These are phyloP conservation scores for Aspergillus melleus DNA, from an alignment of 2,329 filamentous ascomycete species.

Conservation along the genomic window DNA sequence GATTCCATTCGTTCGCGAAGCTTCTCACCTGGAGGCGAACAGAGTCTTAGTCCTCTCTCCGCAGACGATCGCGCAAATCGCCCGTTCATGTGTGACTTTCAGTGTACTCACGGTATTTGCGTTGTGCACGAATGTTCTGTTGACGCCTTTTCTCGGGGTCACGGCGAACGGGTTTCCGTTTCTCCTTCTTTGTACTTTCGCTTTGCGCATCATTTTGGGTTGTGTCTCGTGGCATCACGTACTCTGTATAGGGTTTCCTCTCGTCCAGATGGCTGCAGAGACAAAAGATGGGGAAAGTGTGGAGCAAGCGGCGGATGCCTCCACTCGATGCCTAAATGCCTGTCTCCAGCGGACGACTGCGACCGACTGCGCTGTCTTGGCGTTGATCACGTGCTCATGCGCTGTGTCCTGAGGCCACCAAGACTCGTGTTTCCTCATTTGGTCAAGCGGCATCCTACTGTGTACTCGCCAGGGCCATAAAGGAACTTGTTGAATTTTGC, in stretches of 20 bases:
- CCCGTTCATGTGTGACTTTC: not conserved
- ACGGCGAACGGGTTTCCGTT: slow-evolving; percentile 23
- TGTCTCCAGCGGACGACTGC: too few species aligned
- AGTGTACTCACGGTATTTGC: slow-evolving; percentile 18
- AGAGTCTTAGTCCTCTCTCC: not conserved
- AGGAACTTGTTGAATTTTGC: too few species aligned
- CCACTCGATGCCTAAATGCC: too few species aligned
- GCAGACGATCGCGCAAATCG: not conserved
- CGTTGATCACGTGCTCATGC: too few species aligned
- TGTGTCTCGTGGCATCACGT: slow-evolving; percentile 6
- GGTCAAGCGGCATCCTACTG: too few species aligned
- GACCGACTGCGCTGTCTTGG: too few species aligned
- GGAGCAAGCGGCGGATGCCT: too few species aligned
- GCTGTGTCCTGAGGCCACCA: too few species aligned
- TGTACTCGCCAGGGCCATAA: too few species aligned
- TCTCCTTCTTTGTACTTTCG: slow-evolving; percentile 8
- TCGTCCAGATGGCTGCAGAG: not conserved
- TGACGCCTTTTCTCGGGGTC: slow-evolving; percentile 23
- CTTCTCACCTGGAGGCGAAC: slow-evolving; percentile 14
- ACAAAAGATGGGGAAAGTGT: not conserved
- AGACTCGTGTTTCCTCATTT: too few species aligned
- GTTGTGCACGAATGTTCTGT: slow-evolving; percentile 24
- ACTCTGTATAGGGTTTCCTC: not conserved
- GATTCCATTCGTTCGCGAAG: slow-evolving; percentile 15
- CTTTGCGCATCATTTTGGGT: not conserved